Percentiles rank a stretch among this genome's conserved stretches.
phyloP scores from a whole-genome alignment of 2,329 filamentous ascomycete genomes.

The Bertia moriformis region DNA sequence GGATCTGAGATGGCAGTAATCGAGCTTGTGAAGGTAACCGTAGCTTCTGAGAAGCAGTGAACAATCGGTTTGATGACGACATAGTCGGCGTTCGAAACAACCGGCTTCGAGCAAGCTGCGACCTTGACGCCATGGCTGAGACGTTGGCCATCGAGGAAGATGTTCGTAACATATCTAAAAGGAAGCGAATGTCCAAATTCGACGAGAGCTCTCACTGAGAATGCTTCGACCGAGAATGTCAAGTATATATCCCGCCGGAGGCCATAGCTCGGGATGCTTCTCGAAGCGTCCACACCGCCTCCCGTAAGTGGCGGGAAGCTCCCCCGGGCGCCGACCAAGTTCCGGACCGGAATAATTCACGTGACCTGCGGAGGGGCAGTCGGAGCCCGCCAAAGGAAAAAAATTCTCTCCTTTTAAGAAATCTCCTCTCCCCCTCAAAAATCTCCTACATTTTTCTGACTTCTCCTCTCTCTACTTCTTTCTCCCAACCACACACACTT shows the following conservation, averaged over 20 bases:
- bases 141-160: too few species aligned
- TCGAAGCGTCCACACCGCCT: background rate
- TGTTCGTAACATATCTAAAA: too few species aligned
- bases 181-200: too few species aligned
- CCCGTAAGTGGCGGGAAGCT: background rate
- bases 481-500: conserved; percentile 13
- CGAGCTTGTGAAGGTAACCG: background rate
- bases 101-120: background rate
- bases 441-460: background rate
- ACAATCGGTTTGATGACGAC: background rate
- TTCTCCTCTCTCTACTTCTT: conserved; percentile 9
- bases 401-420: background rate
- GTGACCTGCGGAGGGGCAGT: background rate
- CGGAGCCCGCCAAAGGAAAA: background rate
- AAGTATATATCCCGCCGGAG: too few species aligned
- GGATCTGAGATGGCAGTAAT: conserved; percentile 3
- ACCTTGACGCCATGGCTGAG: background rate
- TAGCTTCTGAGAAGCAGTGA: background rate
- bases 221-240: too few species aligned
- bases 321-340: background rate
- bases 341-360: background rate
- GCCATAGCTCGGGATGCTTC: conserved; percentile 1
- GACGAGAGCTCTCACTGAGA: too few species aligned
- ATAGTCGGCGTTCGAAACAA: background rate
- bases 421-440: conserved; percentile 11